Conservation (phyloP, 345 rosid genomes). For the Camelina sativa region DNA sequence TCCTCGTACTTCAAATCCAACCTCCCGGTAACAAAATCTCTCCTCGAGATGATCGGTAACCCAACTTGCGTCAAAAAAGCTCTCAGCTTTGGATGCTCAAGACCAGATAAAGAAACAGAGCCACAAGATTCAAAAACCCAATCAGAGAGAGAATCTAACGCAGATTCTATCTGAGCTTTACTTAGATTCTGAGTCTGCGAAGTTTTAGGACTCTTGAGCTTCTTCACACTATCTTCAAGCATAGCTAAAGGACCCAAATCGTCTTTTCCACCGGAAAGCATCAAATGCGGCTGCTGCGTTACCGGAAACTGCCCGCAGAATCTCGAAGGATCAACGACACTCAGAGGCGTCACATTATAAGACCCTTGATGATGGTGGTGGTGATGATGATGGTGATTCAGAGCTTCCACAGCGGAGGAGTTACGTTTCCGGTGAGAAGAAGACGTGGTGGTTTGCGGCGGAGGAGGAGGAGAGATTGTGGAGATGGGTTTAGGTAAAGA, state of each 20-base stretch:
- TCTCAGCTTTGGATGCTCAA: conserved; percentile 91
- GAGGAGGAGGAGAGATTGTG: conserved; percentile 51
- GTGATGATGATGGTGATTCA: conserved; percentile 38
- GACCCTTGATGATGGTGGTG: conserved; percentile 33
- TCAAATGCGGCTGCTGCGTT: conserved; percentile 72
- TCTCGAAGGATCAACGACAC: conserved; percentile 77
- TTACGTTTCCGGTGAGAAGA: conserved; percentile 63
- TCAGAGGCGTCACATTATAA: conserved; percentile 64
- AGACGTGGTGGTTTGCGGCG: neutral
- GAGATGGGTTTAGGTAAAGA: conserved; percentile 72
- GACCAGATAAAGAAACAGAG: conserved; percentile 81
- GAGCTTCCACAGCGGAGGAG: conserved; percentile 44
- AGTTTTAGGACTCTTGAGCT: conserved; percentile 84
- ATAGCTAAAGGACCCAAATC: conserved; percentile 90
- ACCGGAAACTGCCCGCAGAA: conserved; percentile 45
- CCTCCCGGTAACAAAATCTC: conserved; percentile 68
- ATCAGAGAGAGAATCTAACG: conserved; percentile 78
- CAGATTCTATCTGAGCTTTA: conserved; percentile 78
- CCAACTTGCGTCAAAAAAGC: conserved; percentile 90
- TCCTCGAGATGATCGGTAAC: conserved; percentile 69
- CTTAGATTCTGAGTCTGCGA: conserved; percentile 74
- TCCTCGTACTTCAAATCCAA: conserved; percentile 83
- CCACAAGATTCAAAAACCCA: conserved; percentile 98
- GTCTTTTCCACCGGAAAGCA: conserved; percentile 95
- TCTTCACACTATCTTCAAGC: conserved; percentile 97